Conservation (phyloP, 495 filamentous ascomycete genomes). For the Aspergillus mulundensis region DNA sequence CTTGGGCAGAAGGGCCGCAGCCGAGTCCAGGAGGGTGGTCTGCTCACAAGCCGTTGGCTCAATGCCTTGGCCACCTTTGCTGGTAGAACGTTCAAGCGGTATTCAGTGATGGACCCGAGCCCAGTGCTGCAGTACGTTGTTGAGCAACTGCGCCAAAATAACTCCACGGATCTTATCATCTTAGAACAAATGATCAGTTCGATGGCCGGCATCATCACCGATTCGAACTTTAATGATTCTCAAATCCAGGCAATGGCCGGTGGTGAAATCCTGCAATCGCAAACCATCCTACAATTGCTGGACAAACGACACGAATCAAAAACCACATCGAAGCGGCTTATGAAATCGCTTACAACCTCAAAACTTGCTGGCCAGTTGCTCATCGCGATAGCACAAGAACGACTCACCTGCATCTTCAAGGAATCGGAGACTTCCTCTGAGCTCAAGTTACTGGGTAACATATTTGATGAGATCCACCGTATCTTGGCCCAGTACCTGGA, state of each 20-base stretch:
- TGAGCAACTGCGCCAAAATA: conserved; percentile 72
- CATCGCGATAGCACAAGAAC: conserved; percentile 84
- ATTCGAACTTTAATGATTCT: conserved; percentile 77
- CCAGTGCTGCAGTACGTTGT: conserved; percentile 88
- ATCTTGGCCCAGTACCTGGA: conserved; percentile 86
- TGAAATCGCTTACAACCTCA: conserved; percentile 70
- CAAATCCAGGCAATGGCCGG: conserved; percentile 85
- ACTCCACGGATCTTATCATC: conserved; percentile 81
- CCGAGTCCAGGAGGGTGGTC: conserved; percentile 74
- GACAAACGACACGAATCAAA: conserved; percentile 72
- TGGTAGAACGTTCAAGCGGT: conserved; percentile 78
- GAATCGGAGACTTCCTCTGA: conserved; percentile 63
- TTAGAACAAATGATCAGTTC: conserved; percentile 81
- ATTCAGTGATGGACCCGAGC: conserved; percentile 73
- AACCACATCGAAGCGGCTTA: conserved; percentile 67
- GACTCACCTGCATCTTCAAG: conserved; percentile 72
- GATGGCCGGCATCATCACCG: conserved; percentile 88
- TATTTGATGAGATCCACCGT: conserved; percentile 85
- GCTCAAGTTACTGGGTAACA: conserved; percentile 74
- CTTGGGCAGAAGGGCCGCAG: conserved; percentile 71
- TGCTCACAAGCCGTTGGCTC: conserved; percentile 87
- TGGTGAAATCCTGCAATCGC: conserved; percentile 70
- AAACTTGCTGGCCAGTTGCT: conserved; percentile 72
- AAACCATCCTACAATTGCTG: conserved; percentile 69
- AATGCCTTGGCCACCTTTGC: conserved; percentile 79